Conservation (phyloP, 2,329 filamentous ascomycete species). For the Emericellopsis cladophorae region DNA sequence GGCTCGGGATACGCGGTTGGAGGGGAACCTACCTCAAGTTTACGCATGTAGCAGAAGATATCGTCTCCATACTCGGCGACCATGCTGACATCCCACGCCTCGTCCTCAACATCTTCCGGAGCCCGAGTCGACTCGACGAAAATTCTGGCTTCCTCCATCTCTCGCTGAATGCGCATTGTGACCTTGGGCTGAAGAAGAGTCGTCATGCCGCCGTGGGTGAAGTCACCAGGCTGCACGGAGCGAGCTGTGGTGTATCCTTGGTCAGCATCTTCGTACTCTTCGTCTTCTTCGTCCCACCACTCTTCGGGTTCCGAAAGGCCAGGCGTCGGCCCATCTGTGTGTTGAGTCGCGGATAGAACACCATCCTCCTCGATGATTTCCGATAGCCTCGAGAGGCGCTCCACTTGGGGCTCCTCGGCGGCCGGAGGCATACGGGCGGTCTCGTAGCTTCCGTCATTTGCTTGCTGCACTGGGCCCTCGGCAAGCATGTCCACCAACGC, state of each 20-base stretch:
- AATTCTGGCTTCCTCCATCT: constrained; percentile 54
- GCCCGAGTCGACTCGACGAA: constrained; percentile 59
- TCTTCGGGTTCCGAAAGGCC: constrained; percentile 42
- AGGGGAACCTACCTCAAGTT: constrained; percentile 58
- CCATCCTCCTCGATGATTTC: constrained; percentile 18
- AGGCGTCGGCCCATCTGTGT: constrained; percentile 10
- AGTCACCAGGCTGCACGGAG: constrained; percentile 58
- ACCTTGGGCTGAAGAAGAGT: constrained; percentile 59
- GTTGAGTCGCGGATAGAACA: constrained; percentile 8
- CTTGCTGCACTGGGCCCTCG: neutral
- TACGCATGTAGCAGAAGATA: constrained; percentile 84
- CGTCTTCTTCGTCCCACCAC: constrained; percentile 70
- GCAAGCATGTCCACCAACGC: neutral
- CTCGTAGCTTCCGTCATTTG: neutral
- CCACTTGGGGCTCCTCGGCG: constrained; percentile 8
- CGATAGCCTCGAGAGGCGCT: constrained; percentile 13
- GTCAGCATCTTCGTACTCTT: constrained; percentile 43
- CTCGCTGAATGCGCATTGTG: constrained; percentile 54
- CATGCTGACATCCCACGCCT: constrained; percentile 91
- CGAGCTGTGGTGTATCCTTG: constrained; percentile 69
- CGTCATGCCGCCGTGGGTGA: constrained; percentile 37
- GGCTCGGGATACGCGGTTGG: neutral
- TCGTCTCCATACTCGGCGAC: constrained; percentile 94
- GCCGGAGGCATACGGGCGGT: too few relatives aligned
- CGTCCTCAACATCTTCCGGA: constrained; percentile 71